Evolutionary conservation across 2,329 filamentous ascomycete genomes (phyloP), one percentile per base, ranked within the genome.

Genomic region (Colletotrichum simmondsii): DNA sequence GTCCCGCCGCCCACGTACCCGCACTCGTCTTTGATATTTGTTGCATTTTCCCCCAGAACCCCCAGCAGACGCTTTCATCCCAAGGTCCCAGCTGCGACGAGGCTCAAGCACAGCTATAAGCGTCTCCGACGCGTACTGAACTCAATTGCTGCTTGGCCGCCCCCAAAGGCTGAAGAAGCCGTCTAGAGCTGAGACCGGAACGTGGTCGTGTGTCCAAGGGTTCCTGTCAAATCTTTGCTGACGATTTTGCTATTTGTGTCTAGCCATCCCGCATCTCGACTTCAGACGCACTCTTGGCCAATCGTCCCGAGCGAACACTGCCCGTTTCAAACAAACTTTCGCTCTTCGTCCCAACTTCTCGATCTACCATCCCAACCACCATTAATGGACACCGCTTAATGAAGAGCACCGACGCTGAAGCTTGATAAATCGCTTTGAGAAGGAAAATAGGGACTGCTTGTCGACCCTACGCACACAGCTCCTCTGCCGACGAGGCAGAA

Each of bases 371-470:
- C 57, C 71, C 66, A 49, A 46, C 70, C 22, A 61, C 56, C 28
- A 46, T 73, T 73, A 35, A 73, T 73, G 68, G 71, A 66, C 63
- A 26, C 37, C 32, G 46, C 69, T 70, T 76, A 68, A 71, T 65
- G 63, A 56, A 53, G 61, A 73, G 59, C 59, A 35, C 22, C 60
- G 35, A 68, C 57, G 42, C 53, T 35, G 30, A 49, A 66, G 70
- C 60, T 63, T 59, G 28, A 35, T 67, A 73, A 56, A 68, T 46
- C 54, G 65, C 26, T 61, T 56, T 71, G 30, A 54, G 28, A 49
- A 59, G 30, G 26, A 19, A 52, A n/a, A n/a, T 6, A 60, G 10
- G 24, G 26, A 14, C 32, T 10, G 7, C 19, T 14, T 22, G 42
- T 26, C 32, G 52, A 59, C 52, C 3, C n/a, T 19, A 49, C 24